phyloP scores from a whole-genome alignment of 2,329 filamentous ascomycete species.

The Eutypella sp. region DNA sequence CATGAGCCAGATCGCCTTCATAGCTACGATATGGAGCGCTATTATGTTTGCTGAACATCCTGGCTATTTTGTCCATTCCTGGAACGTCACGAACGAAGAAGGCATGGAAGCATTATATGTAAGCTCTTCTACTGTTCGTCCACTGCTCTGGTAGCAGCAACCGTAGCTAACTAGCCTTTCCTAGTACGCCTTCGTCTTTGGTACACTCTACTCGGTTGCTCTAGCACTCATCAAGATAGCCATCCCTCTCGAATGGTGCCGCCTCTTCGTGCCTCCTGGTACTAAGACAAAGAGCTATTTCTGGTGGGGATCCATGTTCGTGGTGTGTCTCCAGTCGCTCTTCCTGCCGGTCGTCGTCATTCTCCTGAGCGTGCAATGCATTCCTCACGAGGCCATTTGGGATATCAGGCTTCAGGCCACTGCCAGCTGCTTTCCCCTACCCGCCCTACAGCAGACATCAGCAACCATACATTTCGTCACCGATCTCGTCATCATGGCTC shows the following conservation, averaged over 20 bases:
- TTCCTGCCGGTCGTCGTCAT: constrained; percentile 16
- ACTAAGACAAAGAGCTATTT: constrained; percentile 17
- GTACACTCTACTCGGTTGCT: constrained; percentile 30
- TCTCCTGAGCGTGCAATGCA: constrained; percentile 18
- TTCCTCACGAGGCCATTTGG: constrained; percentile 23
- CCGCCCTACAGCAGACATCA: constrained; percentile 13
- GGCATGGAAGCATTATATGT: no score
- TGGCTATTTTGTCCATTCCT: no score
- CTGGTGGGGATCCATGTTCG: constrained; percentile 14
- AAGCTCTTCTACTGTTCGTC: no score
- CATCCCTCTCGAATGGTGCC: constrained; percentile 39
- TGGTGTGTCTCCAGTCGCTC: constrained; percentile 15
- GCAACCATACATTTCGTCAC: constrained; percentile 19
- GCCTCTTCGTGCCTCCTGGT: constrained; percentile 22
- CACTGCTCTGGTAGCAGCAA: no score
- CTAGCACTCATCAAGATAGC: constrained; percentile 35
- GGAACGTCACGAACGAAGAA: no score
- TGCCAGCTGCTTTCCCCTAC: constrained; percentile 18
- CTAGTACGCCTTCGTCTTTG: constrained; percentile 25
- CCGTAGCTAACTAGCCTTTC: no score
- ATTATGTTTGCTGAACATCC: no score
- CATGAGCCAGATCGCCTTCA: no score
- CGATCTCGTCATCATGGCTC: constrained; percentile 24
- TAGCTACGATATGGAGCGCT: no score
- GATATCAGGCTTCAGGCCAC: constrained; percentile 13